Percentiles rank a stretch among this genome's conserved stretches.
These are phyloP conservation scores for Gelatoporia subvermispora DNA, from an alignment of 768 basidiomycete genomes.

Conservation along the genomic window DNA sequence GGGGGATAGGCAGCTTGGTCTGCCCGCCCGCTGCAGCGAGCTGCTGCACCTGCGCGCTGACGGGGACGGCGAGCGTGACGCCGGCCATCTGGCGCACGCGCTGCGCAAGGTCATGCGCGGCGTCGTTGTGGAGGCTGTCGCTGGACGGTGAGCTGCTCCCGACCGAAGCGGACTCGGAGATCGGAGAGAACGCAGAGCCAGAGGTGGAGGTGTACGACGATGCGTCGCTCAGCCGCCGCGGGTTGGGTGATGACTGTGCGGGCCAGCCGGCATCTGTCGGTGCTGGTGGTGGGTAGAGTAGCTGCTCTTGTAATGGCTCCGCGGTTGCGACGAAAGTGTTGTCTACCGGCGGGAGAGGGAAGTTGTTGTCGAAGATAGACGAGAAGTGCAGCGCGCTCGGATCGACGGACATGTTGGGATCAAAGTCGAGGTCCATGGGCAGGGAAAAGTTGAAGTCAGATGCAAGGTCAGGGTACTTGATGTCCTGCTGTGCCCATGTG, in stretches of 20 bases:
- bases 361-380: constrained; percentile 24
- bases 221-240: constrained; percentile 46
- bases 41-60: constrained; percentile 29
- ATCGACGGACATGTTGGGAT: constrained; percentile 55
- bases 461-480: constrained; percentile 37
- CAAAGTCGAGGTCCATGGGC: constrained; percentile 60
- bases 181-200: constrained; percentile 48
- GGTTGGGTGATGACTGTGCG: background rate
- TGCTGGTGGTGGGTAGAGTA: background rate
- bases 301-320: no score
- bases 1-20: constrained; percentile 44
- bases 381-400: constrained; percentile 57
- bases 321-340: constrained; percentile 3
- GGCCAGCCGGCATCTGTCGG: background rate
- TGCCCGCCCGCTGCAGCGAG: constrained; percentile 23
- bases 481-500: constrained; percentile 30
- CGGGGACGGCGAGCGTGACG: constrained; percentile 34
- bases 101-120: constrained; percentile 32
- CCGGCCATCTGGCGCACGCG: constrained; percentile 33
- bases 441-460: constrained; percentile 35
- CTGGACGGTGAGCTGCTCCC: constrained; percentile 15
- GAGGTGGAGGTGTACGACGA: constrained; percentile 52
- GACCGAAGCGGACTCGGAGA: constrained; percentile 37
- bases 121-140: constrained; percentile 21
- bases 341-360: constrained; percentile 5